Percentiles rank a stretch among this genome's conserved stretches.
phyloP scores from a whole-genome alignment of 75 land plant genomes.

The Chamaecyparis obtusa region DNA sequence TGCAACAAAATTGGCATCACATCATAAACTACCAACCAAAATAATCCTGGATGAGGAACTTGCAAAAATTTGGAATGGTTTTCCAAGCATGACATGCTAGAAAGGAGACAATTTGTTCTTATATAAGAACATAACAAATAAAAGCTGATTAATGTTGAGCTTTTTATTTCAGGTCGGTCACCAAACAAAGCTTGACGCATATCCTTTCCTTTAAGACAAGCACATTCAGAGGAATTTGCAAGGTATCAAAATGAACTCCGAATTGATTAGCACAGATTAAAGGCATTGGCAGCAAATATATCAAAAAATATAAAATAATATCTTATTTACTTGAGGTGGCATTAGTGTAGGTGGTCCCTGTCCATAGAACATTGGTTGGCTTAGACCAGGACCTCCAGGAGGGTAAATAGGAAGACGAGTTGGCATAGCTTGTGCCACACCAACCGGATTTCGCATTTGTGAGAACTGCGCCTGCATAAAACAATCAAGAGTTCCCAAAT shows the following conservation, averaged over 20 bases:
- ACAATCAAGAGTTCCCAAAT: background rate
- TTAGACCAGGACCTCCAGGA: constrained; percentile 25
- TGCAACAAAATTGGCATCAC: constrained; percentile 8
- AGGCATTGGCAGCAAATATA: background rate
- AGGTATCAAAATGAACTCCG: background rate
- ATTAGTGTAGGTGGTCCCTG: constrained; percentile 74
- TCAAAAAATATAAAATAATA: background rate
- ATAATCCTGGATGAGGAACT: background rate
- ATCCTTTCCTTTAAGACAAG: background rate
- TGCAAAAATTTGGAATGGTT: background rate
- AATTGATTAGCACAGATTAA: background rate
- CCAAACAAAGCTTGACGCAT: background rate
- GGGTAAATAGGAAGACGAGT: constrained; percentile 24
- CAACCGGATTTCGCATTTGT: constrained; percentile 31
- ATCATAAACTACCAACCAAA: background rate
- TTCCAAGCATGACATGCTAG: background rate
- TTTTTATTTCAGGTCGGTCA: background rate
- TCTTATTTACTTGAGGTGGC: constrained; percentile 62
- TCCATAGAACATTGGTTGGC: constrained; percentile 28
- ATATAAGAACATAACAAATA: background rate
- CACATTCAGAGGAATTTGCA: background rate
- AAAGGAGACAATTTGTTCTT: background rate
- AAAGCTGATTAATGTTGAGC: background rate
- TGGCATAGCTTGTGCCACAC: constrained; percentile 16
- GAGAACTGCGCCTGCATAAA: constrained; percentile 29